These are phyloP conservation scores for Epichloe aotearoae DNA, from an alignment of 2,329 filamentous ascomycete species.

Conservation along the genomic window DNA sequence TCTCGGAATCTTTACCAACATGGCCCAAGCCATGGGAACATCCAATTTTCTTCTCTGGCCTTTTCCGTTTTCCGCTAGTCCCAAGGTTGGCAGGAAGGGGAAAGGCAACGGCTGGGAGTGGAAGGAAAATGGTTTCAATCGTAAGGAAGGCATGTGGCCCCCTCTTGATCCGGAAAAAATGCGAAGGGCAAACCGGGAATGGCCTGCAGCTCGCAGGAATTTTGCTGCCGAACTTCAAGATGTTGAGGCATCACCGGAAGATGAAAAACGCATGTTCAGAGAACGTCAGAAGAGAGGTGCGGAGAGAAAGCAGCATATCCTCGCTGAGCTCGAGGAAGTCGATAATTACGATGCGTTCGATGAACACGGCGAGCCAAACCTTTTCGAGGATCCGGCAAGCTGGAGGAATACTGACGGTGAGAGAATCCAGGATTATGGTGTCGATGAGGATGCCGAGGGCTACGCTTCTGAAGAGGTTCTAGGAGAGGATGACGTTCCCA, in stretches of 20 bases:
- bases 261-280: slow-evolving; percentile 35
- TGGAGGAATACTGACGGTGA: slow-evolving; percentile 72
- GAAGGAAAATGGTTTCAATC: slow-evolving; percentile 68
- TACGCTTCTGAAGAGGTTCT: slow-evolving; percentile 12
- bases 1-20: slow-evolving; percentile 59
- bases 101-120: slow-evolving; percentile 43
- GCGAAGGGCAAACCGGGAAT: slow-evolving; percentile 26
- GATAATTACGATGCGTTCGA: slow-evolving; percentile 39
- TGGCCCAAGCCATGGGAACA: slow-evolving; percentile 64
- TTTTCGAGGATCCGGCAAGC: slow-evolving; percentile 42
- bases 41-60: slow-evolving; percentile 54
- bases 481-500: slow-evolving; percentile 54
- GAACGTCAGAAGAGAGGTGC: slow-evolving; percentile 36
- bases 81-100: slow-evolving; percentile 25
- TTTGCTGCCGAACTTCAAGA: slow-evolving; percentile 20
- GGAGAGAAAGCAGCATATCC: slow-evolving; percentile 24
- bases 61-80: slow-evolving; percentile 48
- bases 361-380: slow-evolving; percentile 38
- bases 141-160: slow-evolving; percentile 46
- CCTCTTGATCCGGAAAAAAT: slow-evolving; percentile 47
- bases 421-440: slow-evolving; percentile 60
- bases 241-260: slow-evolving; percentile 25
- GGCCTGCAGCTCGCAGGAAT: slow-evolving; percentile 26
- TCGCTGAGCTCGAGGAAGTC: slow-evolving; percentile 38
- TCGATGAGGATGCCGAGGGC: slow-evolving; percentile 59